Conservation (phyloP, 345 rosid species). For the Populus davidiana region DNA sequence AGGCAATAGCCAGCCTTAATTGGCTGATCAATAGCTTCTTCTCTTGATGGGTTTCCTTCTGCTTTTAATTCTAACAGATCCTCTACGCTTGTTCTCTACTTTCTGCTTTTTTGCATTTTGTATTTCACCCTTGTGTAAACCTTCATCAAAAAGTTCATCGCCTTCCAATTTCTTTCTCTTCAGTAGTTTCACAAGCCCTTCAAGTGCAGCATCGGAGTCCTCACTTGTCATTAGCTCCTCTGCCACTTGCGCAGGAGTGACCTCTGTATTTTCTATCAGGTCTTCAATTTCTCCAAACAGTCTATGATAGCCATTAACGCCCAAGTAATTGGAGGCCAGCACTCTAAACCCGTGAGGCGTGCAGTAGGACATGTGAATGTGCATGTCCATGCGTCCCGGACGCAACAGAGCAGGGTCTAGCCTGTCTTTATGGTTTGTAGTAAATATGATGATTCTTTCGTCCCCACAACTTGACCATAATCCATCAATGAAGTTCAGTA, state of each 20-base stretch:
- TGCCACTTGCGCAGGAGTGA: conserved; percentile 39
- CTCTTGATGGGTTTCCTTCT: too few relatives aligned
- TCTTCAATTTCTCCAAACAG: conserved; percentile 14
- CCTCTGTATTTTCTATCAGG: neutral
- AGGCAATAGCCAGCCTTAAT: too few relatives aligned
- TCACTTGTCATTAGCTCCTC: conserved; percentile 60
- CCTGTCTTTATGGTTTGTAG: conserved; percentile 12
- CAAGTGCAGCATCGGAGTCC: conserved; percentile 46
- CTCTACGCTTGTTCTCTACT: too few relatives aligned
- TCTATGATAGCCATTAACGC: neutral
- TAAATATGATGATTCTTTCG: conserved; percentile 26
- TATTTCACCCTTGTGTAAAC: too few relatives aligned
- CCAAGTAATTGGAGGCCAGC: conserved; percentile 25
- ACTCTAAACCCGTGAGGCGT: conserved; percentile 19
- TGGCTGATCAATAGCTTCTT: too few relatives aligned
- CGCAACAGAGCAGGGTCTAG: conserved; percentile 30
- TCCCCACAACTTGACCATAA: conserved; percentile 31
- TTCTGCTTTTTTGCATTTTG: too few relatives aligned
- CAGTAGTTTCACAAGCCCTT: conserved; percentile 30
- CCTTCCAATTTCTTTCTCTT: neutral
- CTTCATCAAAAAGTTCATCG: too few relatives aligned
- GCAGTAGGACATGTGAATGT: conserved; percentile 24
- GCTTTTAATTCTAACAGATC: too few relatives aligned
- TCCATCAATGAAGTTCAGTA: conserved; percentile 27
- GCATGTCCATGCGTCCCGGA: conserved; percentile 27